These are phyloP conservation scores for Ilyonectria robusta DNA, from an alignment of 2,329 filamentous ascomycete genomes.

Conservation along the genomic window DNA sequence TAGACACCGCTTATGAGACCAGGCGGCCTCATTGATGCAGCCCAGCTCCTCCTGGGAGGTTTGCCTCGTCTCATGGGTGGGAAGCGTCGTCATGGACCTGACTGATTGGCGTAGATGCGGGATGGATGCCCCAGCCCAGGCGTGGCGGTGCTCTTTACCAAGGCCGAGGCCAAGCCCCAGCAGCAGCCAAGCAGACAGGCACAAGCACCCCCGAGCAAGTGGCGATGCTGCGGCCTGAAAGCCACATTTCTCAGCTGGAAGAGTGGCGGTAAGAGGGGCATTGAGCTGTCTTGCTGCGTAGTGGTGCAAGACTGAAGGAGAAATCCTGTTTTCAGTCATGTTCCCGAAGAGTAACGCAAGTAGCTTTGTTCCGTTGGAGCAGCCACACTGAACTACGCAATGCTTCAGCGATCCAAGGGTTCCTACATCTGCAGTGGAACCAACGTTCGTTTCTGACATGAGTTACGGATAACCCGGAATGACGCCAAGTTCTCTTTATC, in stretches of 20 bases:
- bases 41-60: neutral
- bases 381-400: neutral
- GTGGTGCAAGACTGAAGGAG: too few relatives aligned
- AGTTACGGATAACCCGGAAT: constrained; percentile 21
- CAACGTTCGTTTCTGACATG: neutral
- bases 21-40: constrained; percentile 22
- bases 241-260: constrained; percentile 3
- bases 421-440: constrained; percentile 2
- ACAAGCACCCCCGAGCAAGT: neutral
- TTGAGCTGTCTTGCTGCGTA: neutral
- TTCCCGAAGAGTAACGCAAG: neutral
- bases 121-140: neutral
- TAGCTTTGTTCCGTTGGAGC: neutral
- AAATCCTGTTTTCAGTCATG: neutral
- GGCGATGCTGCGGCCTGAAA: neutral
- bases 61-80: neutral
- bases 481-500: constrained; percentile 15
- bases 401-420: neutral
- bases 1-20: constrained; percentile 10
- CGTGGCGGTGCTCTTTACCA: constrained; percentile 16
- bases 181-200: neutral
- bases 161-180: neutral
- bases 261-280: constrained; percentile 10
- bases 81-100: constrained; percentile 26
- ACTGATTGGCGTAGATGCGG: constrained; percentile 20